Evolutionary conservation across 2,329 filamentous ascomycete genomes (phyloP), one percentile per base, ranked within the genome.

Genomic region (Fusarium abutilonis): DNA sequence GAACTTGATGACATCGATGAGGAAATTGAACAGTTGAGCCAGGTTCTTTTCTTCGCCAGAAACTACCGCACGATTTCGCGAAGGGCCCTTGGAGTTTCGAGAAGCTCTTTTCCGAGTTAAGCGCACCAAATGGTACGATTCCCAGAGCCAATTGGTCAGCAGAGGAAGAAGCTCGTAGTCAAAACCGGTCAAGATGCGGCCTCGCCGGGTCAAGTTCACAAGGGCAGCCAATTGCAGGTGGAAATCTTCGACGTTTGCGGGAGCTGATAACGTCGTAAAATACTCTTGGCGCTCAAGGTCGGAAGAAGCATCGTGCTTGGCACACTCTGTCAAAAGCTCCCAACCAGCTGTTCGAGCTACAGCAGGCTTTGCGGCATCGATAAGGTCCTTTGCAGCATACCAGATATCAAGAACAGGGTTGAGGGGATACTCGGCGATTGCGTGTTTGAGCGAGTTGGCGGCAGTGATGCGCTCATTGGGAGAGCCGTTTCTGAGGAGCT

Each of bases 1-100:
- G 79, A 91, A 93, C 71, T 91, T 92, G 77, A 91, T 86, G 50
- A 91, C 81, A 60, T 90, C 86, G 54, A 83, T 82, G 50, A 89
- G 80, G 64, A 88, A 90, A 11, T 79, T 75, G 69, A 92, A 92
- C 3, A 92, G 75, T 43, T 84, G 82, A 3, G 82, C 77, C 49
- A 93, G 78, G 67, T 86, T 87, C 63, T 83, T 82, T 58, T 89
- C 87, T 68, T 88, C 86, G 26, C 78, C 80, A 4, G 77, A 76
- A 6, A 72, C 72, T 19, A 76, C 73, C 8, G 74, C 70, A 62
- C 70, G 73, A 31, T 56, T 70, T 74, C 70, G 83, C 76, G 62
- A 59, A 8, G 75, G 68, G 36, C 67, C 68, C 60, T 73, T 80
- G 61, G 72, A 77, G 63, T 63, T 75, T 39, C 72, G 77, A 7